Base-by-base conservation (phyloP, 768 basidiomycete genomes). In the Russula foetens region DNA sequence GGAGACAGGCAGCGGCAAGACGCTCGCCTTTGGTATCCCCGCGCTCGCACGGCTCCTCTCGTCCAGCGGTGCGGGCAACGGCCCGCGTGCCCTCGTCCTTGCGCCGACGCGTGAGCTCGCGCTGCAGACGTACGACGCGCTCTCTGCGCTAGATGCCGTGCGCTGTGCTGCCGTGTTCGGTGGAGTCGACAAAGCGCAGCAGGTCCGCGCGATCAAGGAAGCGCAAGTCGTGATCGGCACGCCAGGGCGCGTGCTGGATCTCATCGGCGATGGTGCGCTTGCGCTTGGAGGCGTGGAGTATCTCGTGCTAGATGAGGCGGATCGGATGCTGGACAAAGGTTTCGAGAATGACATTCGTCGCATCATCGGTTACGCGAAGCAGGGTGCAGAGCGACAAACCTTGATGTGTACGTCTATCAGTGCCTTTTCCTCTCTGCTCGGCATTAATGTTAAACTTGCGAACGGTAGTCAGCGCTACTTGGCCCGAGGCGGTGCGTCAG, bases 1-100 rank as follows among this genome's bases (percentile, higher is more conserved):
- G 7, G 95, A 98, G 77, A 98, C 96, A 2, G 96, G 96, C 64
- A 92, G 91, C 69, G 97, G 97, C 15, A 99, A 99, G 76, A 99
- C 97, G 0, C 81, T 98, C 17, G 91, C 93, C 1, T 99, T 99
- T 69, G 95, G 93, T 43, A 84, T 98, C 44, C 97, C 97, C 12
- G 94, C 92, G 2, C 77, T 96, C 44, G 77, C 84, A 9, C 82
- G 80, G 46, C 78, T 96, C 39, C 75, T 86, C 57, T 67, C 69
- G 24, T 67, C 70, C 29, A 67, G 68, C 2, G 62, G 70, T 73
- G 70, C 8, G 69, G 48, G 73, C 73, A 63, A 59, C 50, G 31
- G 66, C 68, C 57, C 70, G 62, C 54, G 65, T 47, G 81, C 88
- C 14, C 81, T 97, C 9, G 87, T 98, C 47, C 77, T 99, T 9